Evolutionary conservation across 208 protist species (phyloP).

Genomic region (Leishmania tropica): DNA sequence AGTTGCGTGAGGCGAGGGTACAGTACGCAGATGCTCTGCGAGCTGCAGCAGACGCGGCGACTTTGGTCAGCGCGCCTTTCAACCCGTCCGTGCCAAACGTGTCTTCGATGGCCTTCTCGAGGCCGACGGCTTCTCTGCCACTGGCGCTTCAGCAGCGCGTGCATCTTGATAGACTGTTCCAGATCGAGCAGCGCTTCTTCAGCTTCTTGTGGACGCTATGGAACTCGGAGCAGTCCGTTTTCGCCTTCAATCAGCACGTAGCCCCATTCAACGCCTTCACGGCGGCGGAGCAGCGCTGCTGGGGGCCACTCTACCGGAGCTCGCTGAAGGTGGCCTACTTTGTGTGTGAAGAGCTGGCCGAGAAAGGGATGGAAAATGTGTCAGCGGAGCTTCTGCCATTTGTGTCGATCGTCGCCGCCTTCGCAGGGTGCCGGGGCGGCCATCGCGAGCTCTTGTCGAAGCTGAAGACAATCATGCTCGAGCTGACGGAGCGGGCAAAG

Average conservation of each 20-base stretch:
- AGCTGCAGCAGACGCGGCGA: conserved; percentile 4
- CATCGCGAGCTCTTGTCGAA: conserved; percentile 74
- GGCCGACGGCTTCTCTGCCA: conserved; percentile 9
- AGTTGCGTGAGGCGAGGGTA: conserved; percentile 29
- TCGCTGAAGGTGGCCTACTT: conserved; percentile 65
- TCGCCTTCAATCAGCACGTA: conserved; percentile 61
- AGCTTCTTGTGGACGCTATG: conserved; percentile 27
- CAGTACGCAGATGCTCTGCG: conserved; percentile 38
- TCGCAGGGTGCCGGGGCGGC: conserved; percentile 70
- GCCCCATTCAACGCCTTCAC: conserved; percentile 54
- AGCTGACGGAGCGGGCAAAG: conserved; percentile 72
- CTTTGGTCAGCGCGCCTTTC: background rate
- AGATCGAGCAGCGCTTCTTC: conserved; percentile 20
- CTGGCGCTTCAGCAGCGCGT: conserved; percentile 31
- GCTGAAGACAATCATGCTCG: conserved; percentile 59
- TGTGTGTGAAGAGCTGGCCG: conserved; percentile 60
- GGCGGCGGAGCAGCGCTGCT: conserved; percentile 41
- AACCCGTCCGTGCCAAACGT: background rate
- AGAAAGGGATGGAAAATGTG: conserved; percentile 52
- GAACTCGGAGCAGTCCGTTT: conserved; percentile 47
- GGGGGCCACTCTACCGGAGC: conserved; percentile 72
- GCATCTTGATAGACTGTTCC: conserved; percentile 9
- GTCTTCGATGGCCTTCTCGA: background rate
- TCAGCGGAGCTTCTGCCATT: conserved; percentile 58
- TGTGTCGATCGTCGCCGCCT: conserved; percentile 60